Evolutionary conservation across 371 early-diverging fungal species (phyloP).

Genomic region (Mucor irregularis): DNA sequence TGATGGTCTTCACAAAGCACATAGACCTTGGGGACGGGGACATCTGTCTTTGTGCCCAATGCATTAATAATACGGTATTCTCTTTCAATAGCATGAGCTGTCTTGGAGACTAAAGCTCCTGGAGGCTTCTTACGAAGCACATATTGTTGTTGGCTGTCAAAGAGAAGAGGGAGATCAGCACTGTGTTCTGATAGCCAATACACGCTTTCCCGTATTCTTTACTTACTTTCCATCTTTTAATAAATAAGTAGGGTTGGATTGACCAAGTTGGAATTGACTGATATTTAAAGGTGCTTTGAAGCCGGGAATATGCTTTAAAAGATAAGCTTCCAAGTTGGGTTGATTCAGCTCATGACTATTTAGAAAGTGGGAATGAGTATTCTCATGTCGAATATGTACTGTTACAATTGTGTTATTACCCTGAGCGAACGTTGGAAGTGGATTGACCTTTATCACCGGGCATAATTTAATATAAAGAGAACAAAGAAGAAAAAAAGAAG

Average conservation of each 20-base stretch:
- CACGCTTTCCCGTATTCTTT: background rate
- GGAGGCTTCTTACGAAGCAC: conserved; percentile 94
- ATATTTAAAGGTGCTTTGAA: conserved; percentile 68
- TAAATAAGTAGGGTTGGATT: conserved; percentile 91
- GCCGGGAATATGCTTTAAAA: conserved; percentile 47
- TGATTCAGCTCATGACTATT: conserved; percentile 68
- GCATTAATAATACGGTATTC: conserved; percentile 84
- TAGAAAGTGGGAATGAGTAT: background rate
- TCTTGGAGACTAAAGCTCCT: conserved; percentile 79
- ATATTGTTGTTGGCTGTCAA: conserved; percentile 54
- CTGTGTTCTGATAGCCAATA: background rate
- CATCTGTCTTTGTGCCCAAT: conserved; percentile 68
- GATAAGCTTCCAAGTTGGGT: conserved; percentile 56
- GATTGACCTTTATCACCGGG: conserved; percentile 24
- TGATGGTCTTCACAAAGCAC: conserved; percentile 76
- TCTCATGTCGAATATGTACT: too few relatives aligned
- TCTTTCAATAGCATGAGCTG: conserved; percentile 91
- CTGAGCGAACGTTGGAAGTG: conserved; percentile 35
- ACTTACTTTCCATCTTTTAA: conserved; percentile 68
- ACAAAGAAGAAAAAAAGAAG: background rate
- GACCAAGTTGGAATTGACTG: conserved; percentile 86
- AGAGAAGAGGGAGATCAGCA: background rate
- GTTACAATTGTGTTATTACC: conserved; percentile 23
- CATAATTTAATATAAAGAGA: conserved; percentile 4
- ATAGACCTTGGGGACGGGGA: conserved; percentile 90